Evolutionary conservation across 1,284 basidiomycete species (phyloP), one percentile per base, ranked within the genome.

Genomic region (Ceratobasidium sp.): DNA sequence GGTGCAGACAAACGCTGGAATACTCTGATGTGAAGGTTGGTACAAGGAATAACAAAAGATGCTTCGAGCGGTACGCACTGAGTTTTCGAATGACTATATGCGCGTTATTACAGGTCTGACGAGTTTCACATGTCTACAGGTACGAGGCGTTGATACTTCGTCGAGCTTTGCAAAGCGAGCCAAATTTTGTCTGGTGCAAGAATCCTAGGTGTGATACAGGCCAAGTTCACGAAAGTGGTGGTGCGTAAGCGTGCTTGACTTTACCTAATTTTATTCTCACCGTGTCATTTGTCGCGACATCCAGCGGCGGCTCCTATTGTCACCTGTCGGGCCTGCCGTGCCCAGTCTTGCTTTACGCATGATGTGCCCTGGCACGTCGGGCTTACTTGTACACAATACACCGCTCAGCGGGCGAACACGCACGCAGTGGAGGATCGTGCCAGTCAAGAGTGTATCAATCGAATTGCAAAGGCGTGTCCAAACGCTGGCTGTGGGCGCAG

Each of bases 301-400:
- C 27, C 27, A 69, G 66, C 66, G n/a, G 53, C 19, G 11, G 54
- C 65, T 24, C 56, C 64, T 14, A 69, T 75, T 41, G 54, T 75
- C 2, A 69, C 48, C 29, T 75, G 74, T 29, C 54, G 34, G 24
- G 54, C 48, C 24, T 75, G 74, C 37, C 46, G 22, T 31, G 43
- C 65, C 74, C n/a, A n/a, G n/a, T n/a, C n/a, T n/a, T n/a, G n/a
- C n/a, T n/a, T n/a, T n/a, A n/a, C n/a, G n/a, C n/a, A 75, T 31
- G 46, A 75, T n/a, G 41, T 69, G 24, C 74, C 65, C 0, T 75
- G 74, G 74, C 74, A 75, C 29, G 49, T 43, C 27, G 74, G 74
- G 2, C 54, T 51, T 37, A 75, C 74, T 19, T 75, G 74, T 39
- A 43, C 29, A 16, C 56, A 75, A 49, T 75, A 69, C 16, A 54